Base-by-base conservation (phyloP, 495 filamentous ascomycete species). In the Darksidea phi region DNA sequence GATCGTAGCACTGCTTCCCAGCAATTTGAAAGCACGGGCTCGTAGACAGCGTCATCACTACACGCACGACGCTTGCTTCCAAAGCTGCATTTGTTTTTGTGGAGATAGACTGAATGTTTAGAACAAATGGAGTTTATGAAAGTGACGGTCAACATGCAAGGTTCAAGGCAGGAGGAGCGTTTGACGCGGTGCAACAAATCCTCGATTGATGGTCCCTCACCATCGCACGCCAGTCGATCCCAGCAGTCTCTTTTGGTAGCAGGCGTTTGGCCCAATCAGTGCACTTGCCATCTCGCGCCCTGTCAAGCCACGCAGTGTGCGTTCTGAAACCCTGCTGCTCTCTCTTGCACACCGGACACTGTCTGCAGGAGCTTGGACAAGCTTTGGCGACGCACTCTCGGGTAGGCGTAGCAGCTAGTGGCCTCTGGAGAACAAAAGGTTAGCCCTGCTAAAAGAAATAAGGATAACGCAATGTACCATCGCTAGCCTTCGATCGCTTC, bases 121-220 rank as follows among this genome's bases (percentile, higher is more conserved):
- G 37, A 57, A 57, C 26, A 54, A 61, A 42, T 24, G 37, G 28
- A 24, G 42, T 11, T 24, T 34, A 48, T 32, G 24, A 47, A 25
- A 60, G 46, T 36, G 53, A 3, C 47, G 46, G 63, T 47, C 43
- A 53, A 54, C 47, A 54, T 43, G 49, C 64, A 67, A 54, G 64
- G 59, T 67, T 56, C 37, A 54, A 23, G 55, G 54, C 60, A 56
- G 28, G 48, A 61, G 47, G 51, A 48, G 36, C 50, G 61, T 51
- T 64, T 61, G 61, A 68, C 24, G 61, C 53, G 23, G 61, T 64
- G 66, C n/a, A 53, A 68, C 66, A 48, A 15, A 18, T 11, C 66
- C 66, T 68, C 66, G 66, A 68, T 64, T 60, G 28, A 57, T 47
- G 57, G n/a, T n/a, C 56, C 46, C 55, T 48, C 55, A 63, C 54